A percentile compares a stretch with the other conserved stretches of the same genome.
Conservation (phyloP, 1,284 basidiomycete genomes). For the Megacollybia platyphylla region DNA sequence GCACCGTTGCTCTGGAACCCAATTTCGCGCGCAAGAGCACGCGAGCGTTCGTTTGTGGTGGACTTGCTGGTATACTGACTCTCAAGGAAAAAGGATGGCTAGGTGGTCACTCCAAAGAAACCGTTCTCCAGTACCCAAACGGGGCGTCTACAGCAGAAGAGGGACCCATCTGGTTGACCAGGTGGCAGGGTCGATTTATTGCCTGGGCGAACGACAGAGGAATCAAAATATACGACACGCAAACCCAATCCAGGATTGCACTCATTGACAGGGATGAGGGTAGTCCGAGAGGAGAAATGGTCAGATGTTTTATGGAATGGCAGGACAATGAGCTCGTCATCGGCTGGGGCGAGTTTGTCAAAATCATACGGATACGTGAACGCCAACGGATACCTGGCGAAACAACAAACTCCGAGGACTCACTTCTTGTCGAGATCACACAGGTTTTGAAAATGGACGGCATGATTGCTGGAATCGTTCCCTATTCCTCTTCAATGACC, state of each 20-base stretch:
- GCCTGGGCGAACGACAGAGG: slow-evolving; percentile 98
- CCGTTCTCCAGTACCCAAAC: slow-evolving; percentile 50
- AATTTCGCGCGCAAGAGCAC: slow-evolving; percentile 74
- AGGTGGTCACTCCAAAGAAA: slow-evolving; percentile 72
- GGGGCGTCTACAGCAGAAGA: slow-evolving; percentile 37
- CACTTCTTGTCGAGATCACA: slow-evolving; percentile 74
- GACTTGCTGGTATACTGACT: slow-evolving; percentile 80
- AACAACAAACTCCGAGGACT: slow-evolving; percentile 30
- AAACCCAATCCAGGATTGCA: slow-evolving; percentile 71
- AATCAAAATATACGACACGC: slow-evolving; percentile 87
- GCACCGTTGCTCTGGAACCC: slow-evolving; percentile 84
- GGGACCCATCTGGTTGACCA: slow-evolving; percentile 88
- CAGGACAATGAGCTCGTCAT: slow-evolving; percentile 82
- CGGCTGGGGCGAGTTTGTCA: slow-evolving; percentile 92
- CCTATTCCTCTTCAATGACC: slow-evolving; percentile 43
- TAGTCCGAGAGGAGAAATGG: slow-evolving; percentile 84
- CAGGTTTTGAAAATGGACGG: slow-evolving; percentile 91
- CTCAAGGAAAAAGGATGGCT: slow-evolving; percentile 95
- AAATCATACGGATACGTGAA: slow-evolving; percentile 73
- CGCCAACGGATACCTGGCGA: slow-evolving; percentile 35
- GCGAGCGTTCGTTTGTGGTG: slow-evolving; percentile 87
- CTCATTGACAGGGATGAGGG: slow-evolving; percentile 75
- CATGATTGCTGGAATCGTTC: slow-evolving; percentile 87
- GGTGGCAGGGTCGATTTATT: slow-evolving; percentile 81
- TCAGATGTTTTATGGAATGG: slow-evolving; percentile 88